A percentile compares a stretch with the other conserved stretches of the same genome.
phyloP scores from a whole-genome alignment of 805 yeast genomes.

The Lipomyces yamadae region DNA sequence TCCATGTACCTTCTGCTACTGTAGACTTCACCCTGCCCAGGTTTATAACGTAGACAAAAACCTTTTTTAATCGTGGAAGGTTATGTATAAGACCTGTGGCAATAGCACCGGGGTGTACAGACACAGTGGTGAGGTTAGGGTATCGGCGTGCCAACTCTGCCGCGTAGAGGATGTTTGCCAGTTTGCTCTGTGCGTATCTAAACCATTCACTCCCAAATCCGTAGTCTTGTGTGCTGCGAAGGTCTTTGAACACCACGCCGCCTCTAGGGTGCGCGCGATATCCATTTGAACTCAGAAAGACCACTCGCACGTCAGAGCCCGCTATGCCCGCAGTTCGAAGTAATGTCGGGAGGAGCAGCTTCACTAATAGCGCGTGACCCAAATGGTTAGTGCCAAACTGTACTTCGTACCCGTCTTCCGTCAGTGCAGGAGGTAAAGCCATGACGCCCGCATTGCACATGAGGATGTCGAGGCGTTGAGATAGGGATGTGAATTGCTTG shows the following conservation, averaged over 20 bases:
- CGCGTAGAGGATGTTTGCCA: slow-evolving; percentile 23
- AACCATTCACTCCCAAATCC: background rate
- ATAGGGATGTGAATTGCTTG: slow-evolving; percentile 11
- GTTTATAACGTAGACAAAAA: background rate
- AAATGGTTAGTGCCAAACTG: slow-evolving; percentile 80
- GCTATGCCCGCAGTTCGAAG: slow-evolving; percentile 18
- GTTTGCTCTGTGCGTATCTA: slow-evolving; percentile 22
- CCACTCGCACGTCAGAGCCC: slow-evolving; percentile 21
- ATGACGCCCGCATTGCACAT: slow-evolving; percentile 80
- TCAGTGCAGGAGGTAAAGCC: slow-evolving; percentile 69
- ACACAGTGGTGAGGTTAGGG: slow-evolving; percentile 14
- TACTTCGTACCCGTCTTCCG: slow-evolving; percentile 73
- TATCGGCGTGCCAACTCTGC: slow-evolving; percentile 14
- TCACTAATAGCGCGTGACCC: slow-evolving; percentile 72
- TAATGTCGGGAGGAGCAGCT: slow-evolving; percentile 40
- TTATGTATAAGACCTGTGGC: slow-evolving; percentile 11
- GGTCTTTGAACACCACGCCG: slow-evolving; percentile 13
- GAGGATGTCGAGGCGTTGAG: slow-evolving; percentile 56
- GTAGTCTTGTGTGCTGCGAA: slow-evolving; percentile 1
- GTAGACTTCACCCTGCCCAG: background rate
- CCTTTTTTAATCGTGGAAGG: background rate
- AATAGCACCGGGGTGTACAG: slow-evolving; percentile 21
- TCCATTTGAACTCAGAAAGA: slow-evolving; percentile 8
- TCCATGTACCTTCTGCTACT: slow-evolving; percentile 5
- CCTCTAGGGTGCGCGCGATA: slow-evolving; percentile 7